Evolutionary conservation across 176 grass and related monocot genomes (phyloP), one percentile per base, ranked within the genome.

Genomic region (Typha latifolia): DNA sequence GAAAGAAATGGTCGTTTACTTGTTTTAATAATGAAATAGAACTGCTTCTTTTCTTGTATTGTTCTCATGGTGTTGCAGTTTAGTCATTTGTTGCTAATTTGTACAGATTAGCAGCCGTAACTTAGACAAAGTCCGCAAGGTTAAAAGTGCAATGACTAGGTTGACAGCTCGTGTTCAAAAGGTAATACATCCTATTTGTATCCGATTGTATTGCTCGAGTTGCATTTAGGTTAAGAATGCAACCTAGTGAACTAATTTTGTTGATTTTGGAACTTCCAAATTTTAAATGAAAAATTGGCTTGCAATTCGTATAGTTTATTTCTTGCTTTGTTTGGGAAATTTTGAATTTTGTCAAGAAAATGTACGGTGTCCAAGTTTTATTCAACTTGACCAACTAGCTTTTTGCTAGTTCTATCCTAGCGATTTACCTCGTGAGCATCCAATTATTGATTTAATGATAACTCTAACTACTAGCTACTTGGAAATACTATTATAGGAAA

Each of bases 121-220:
- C 49, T 37, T 74, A 49, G 72, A 74, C 16, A 66, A 27, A 49
- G 72, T 74, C 15, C 27, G 62, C 62, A 74, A 66, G 72, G 62
- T 65, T 37, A 66, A 74, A 61, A 66, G 72, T 66, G 15, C 62
- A 53, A 74, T 66, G 72, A 66, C 72, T 12, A 74, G 72, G 49
- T 66, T 74, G 48, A 74, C 21, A 53, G 72, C 62, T 66, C 48
- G 47, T 37, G 62, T 74, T 21, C 72, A 74, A 20, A 74, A 74
- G 62, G 72, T 74, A 11, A 57, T 20, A 57, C 19, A 20, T 57
- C 19, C 6, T 57, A 57, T 57, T 20, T 57, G 9, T 14, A 37
- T 37, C 34, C 5, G 7, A 6, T 37, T 37, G 34, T 37, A 37
- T 37, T 7, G 34, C 3, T 0, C 7, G 34, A 6, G 34, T 37